These are phyloP conservation scores for Ormosia emarginata DNA, from an alignment of 306 rosid species.

Conservation along the genomic window DNA sequence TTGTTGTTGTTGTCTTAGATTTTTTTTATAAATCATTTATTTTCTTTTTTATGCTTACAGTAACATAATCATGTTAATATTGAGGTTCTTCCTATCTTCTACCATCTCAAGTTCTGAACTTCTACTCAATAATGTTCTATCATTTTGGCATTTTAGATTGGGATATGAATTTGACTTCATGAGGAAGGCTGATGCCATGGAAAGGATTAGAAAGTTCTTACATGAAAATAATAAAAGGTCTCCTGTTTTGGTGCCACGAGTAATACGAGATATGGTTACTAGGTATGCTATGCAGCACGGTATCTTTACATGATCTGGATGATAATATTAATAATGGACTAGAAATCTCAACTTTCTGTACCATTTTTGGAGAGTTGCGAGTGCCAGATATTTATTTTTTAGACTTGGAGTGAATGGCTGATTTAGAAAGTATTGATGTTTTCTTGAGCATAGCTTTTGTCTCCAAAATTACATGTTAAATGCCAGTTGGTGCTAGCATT, in stretches of 20 bases:
- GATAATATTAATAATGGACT: not conserved
- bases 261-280: constrained; percentile 58
- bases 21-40: not conserved
- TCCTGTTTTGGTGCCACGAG: constrained; percentile 83
- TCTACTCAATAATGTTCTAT: constrained; percentile 25
- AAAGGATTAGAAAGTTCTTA: constrained; percentile 62
- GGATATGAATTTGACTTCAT: constrained; percentile 92
- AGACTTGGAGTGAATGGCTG: not conserved
- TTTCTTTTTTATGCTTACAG: constrained; percentile 16
- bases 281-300: constrained; percentile 48
- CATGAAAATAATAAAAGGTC: constrained; percentile 59
- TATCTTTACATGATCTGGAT: constrained; percentile 26
- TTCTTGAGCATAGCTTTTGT: not conserved
- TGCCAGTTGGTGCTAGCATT: not conserved
- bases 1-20: too few species aligned
- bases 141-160: constrained; percentile 62
- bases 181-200: constrained; percentile 88
- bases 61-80: not conserved
- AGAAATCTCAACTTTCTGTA: not conserved
- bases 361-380: not conserved
- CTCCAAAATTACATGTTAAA: constrained; percentile 10
- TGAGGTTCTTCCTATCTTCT: constrained; percentile 18
- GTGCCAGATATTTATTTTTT: not conserved
- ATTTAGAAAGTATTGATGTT: not conserved
- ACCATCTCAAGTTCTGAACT: constrained; percentile 22